Percentiles rank a stretch among this genome's conserved stretches.
Evolutionary conservation across 345 rosid genomes (phyloP).

Genomic region (Laguncularia racemosa): DNA sequence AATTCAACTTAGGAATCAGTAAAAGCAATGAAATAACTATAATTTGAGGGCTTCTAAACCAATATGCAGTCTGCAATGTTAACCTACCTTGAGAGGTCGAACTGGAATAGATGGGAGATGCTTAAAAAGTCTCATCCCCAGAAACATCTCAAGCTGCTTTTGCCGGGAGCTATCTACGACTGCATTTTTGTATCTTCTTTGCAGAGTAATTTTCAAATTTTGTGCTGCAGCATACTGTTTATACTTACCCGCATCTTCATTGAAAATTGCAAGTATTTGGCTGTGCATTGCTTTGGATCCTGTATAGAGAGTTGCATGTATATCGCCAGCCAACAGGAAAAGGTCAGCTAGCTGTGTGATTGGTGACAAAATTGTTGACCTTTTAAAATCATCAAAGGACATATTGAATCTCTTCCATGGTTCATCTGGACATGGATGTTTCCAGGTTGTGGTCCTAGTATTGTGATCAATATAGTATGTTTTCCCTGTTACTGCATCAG

Average conservation of each 20-base stretch:
- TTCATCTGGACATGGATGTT: conserved; percentile 96
- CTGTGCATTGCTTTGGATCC: conserved; percentile 99
- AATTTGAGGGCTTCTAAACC: neutral
- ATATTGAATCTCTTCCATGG: conserved; percentile 98
- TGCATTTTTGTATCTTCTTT: conserved; percentile 89
- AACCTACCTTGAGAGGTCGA: conserved; percentile 79
- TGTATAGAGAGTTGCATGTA: conserved; percentile 97
- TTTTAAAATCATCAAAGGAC: conserved; percentile 85
- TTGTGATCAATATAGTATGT: conserved; percentile 86
- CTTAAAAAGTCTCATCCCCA: conserved; percentile 90
- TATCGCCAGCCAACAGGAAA: conserved; percentile 92
- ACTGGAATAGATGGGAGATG: conserved; percentile 88
- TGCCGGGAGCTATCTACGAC: conserved; percentile 93
- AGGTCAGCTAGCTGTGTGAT: conserved; percentile 89
- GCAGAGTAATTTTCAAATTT: conserved; percentile 82
- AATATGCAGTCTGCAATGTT: neutral
- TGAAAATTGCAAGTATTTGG: conserved; percentile 92
- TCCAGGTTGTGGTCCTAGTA: conserved; percentile 90
- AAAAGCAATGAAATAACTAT: neutral
- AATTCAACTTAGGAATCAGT: neutral
- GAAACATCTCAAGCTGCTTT: conserved; percentile 95
- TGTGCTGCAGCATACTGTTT: conserved; percentile 92
- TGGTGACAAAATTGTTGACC: conserved; percentile 78
- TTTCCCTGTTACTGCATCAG: conserved; percentile 91
- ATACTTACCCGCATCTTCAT: conserved; percentile 82